A percentile compares a stretch with the other conserved stretches of the same genome.
Conservation (phyloP, 805 yeast genomes). For the Priceomyces fermenticarens region DNA sequence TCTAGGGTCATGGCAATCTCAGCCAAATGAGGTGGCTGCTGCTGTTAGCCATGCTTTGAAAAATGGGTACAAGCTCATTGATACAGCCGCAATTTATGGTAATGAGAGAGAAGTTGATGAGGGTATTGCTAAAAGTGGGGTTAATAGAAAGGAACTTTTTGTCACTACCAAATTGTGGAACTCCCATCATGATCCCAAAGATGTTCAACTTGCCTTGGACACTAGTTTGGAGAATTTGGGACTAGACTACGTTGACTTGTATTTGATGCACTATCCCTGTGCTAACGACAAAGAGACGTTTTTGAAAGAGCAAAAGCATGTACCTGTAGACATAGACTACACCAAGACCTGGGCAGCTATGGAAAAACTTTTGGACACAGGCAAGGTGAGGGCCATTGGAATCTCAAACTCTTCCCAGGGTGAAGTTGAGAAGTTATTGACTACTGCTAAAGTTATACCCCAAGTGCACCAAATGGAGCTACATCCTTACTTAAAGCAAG, state of each 20-base stretch:
- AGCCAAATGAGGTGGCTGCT: constrained; percentile 46
- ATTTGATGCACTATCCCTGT: constrained; percentile 81
- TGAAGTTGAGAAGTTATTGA: constrained; percentile 41
- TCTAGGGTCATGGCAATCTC: constrained; percentile 68
- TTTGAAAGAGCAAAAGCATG: constrained; percentile 45
- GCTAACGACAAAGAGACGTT: constrained; percentile 77
- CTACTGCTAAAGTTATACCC: constrained; percentile 48
- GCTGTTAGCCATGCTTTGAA: constrained; percentile 61
- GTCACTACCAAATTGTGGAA: constrained; percentile 68
- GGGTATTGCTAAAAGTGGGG: constrained; percentile 48
- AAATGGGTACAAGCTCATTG: constrained; percentile 70
- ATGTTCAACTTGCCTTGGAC: constrained; percentile 48
- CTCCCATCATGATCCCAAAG: constrained; percentile 48
- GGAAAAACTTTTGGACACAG: constrained; percentile 23
- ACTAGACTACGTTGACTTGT: constrained; percentile 70
- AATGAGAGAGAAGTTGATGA: constrained; percentile 63
- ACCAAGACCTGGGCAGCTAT: constrained; percentile 43
- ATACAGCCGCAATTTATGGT: constrained; percentile 63
- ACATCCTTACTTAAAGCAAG: constrained; percentile 49
- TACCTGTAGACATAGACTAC: constrained; percentile 49
- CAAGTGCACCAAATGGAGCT: constrained; percentile 50
- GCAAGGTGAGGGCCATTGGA: constrained; percentile 48
- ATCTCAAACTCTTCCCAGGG: constrained; percentile 57
- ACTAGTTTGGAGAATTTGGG: constrained; percentile 58
- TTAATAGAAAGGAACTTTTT: constrained; percentile 60